Evolutionary conservation across 306 rosid species (phyloP).

Genomic region (Sesbania bispinosa): DNA sequence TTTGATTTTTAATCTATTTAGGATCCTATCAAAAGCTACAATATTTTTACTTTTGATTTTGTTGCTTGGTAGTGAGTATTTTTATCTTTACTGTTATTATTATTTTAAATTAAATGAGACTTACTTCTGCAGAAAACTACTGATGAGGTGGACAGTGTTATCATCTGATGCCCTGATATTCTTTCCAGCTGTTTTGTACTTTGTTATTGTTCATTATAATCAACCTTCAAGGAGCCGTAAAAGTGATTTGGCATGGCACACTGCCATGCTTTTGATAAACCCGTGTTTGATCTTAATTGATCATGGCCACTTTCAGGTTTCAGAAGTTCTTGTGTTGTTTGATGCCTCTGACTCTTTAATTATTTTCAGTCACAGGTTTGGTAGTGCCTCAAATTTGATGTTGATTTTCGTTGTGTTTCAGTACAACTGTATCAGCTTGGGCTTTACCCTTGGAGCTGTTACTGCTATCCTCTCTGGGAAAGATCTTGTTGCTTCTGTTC

Average conservation of each 20-base stretch:
- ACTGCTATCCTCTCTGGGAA: conserved; percentile 62
- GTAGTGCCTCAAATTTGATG: neutral
- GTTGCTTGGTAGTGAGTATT: neutral
- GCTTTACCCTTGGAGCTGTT: conserved; percentile 75
- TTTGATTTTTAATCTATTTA: conserved; percentile 9
- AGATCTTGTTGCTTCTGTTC: conserved; percentile 60
- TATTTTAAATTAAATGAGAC: neutral
- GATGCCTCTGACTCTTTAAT: neutral
- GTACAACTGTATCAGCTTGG: conserved; percentile 92
- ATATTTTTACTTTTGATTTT: neutral
- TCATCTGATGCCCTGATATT: conserved; percentile 81
- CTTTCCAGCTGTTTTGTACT: conserved; percentile 79
- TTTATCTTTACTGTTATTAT: neutral
- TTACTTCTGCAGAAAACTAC: conserved; percentile 67
- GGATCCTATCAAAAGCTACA: neutral
- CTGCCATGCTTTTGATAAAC: conserved; percentile 55
- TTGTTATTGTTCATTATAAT: conserved; percentile 45
- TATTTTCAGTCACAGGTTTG: neutral
- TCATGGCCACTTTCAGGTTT: conserved; percentile 93
- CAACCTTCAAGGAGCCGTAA: conserved; percentile 37
- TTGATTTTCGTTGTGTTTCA: conserved; percentile 33
- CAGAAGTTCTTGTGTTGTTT: neutral
- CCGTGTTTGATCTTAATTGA: conserved; percentile 80
- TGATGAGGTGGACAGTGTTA: conserved; percentile 94
- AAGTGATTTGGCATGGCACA: conserved; percentile 68